These are phyloP conservation scores for Herpetospermum pedunculosum DNA, from an alignment of 306 rosid species.

Conservation along the genomic window DNA sequence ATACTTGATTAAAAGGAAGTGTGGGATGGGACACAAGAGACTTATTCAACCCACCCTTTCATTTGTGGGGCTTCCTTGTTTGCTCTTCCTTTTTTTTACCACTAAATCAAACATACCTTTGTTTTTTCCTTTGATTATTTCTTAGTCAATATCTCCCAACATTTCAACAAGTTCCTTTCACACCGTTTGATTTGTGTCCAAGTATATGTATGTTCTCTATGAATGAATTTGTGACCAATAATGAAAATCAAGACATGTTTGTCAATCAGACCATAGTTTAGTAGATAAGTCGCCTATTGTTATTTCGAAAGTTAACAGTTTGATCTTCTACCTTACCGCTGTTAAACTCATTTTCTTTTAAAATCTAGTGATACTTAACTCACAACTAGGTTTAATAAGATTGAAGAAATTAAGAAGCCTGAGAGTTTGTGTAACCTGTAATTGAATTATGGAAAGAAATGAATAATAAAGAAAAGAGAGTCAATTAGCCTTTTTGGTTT, in stretches of 20 bases:
- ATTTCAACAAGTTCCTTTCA: constrained; percentile 7
- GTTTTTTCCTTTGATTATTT: not conserved
- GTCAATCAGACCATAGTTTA: not conserved
- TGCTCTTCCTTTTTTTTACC: constrained; percentile 35
- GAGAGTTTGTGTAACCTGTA: not conserved
- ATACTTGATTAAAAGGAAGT: not conserved
- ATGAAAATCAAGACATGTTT: not conserved
- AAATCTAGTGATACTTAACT: too few relatives aligned
- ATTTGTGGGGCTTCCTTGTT: constrained; percentile 22
- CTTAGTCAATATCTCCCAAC: not conserved
- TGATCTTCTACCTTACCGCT: too few relatives aligned
- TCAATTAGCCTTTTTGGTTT: not conserved
- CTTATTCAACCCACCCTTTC: constrained; percentile 11
- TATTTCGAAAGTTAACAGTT: too few relatives aligned
- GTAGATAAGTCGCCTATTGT: not conserved
- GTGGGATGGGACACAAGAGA: constrained; percentile 24
- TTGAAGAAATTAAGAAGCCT: too few relatives aligned
- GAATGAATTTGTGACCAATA: not conserved
- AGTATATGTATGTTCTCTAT: not conserved
- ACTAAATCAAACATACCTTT: constrained; percentile 18
- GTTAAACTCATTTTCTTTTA: too few relatives aligned
- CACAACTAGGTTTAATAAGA: too few relatives aligned
- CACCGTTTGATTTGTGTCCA: not conserved
- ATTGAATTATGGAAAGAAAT: too few relatives aligned
- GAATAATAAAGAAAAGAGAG: too few relatives aligned